Base-by-base conservation (phyloP, 495 filamentous ascomycete genomes). In the Aspergillus sclerotioniger region DNA sequence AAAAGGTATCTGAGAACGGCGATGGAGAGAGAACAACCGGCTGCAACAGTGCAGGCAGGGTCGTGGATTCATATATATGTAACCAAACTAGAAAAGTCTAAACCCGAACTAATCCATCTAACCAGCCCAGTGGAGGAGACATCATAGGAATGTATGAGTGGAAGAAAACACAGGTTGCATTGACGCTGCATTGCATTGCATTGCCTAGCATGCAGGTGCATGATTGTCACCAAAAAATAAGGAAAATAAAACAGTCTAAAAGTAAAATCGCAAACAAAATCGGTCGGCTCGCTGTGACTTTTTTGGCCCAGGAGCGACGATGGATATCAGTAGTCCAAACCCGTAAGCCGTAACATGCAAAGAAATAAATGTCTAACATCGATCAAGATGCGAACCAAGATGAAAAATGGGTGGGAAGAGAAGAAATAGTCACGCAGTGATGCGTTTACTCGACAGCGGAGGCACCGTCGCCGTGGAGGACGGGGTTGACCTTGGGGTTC, bases 401-500 rank as follows among this genome's bases (percentile, higher is more conserved):
- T 32, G 45, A 51, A 35, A 49, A 33, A n/a, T 17, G 19, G 12
- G n/a, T 21, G 50, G 41, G 29, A 43, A 32, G 41, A 35, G 51
- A 25, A 17, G 31, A 45, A 37, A 51, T 46, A 49, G 54, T 20
- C 6, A 19, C 15, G 19, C 32, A 53, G 12, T 51, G 33, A 20
- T 8, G 28, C 53, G 43, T 65, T 70, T 82, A 82, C 68, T 84
- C 81, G 54, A 87, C 71, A 47, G 83, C 83, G 50, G 77, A 81
- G 49, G 63, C 56, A 65, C 70, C 69, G 57, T 82, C 76, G 28
- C 80, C 82, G 72, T 82, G 75, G 10, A 82, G 70, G n/a, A 88
- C 82, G 17, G 85, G 85, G 73, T 88, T 90, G 58, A 88, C 77
- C 70, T 79, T 79, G 54, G 75, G 75, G 66, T 78, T 77, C 76